Evolutionary conservation across 257 asterid genomes (phyloP).

Genomic region (Forsythia viridissima): DNA sequence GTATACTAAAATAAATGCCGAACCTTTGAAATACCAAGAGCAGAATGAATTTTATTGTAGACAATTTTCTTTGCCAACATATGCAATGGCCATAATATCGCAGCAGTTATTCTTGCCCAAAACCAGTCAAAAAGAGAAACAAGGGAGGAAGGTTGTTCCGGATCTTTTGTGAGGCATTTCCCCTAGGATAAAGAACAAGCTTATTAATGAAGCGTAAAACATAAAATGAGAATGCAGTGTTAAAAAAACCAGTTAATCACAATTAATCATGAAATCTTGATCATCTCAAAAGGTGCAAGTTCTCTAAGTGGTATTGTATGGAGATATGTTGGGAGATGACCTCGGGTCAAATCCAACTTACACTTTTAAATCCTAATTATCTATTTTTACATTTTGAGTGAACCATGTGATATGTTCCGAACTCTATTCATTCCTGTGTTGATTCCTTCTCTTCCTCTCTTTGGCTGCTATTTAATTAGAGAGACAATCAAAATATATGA

Average conservation of each 20-base stretch:
- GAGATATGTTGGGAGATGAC: background rate
- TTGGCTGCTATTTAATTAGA: background rate
- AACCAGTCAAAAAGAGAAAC: constrained; percentile 66
- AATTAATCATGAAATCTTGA: background rate
- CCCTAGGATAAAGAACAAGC: constrained; percentile 51
- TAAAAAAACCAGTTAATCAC: constrained; percentile 5
- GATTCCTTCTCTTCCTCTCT: background rate
- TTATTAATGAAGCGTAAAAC: constrained; percentile 18
- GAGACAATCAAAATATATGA: background rate
- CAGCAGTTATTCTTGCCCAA: constrained; percentile 65
- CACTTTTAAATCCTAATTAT: background rate
- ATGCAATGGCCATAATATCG: constrained; percentile 69
- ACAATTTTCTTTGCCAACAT: constrained; percentile 73
- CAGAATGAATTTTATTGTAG: constrained; percentile 70
- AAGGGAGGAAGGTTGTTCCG: constrained; percentile 59
- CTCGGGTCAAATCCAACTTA: background rate
- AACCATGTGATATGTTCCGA: background rate
- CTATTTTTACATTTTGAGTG: background rate
- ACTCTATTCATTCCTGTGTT: background rate
- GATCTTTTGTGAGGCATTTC: constrained; percentile 67
- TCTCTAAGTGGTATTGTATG: background rate
- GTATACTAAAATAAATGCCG: constrained; percentile 1
- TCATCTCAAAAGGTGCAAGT: background rate
- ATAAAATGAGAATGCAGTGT: constrained; percentile 16
- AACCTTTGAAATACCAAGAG: constrained; percentile 88